These are phyloP conservation scores for Passiflora organensis DNA, from an alignment of 345 rosid genomes.

Conservation along the genomic window DNA sequence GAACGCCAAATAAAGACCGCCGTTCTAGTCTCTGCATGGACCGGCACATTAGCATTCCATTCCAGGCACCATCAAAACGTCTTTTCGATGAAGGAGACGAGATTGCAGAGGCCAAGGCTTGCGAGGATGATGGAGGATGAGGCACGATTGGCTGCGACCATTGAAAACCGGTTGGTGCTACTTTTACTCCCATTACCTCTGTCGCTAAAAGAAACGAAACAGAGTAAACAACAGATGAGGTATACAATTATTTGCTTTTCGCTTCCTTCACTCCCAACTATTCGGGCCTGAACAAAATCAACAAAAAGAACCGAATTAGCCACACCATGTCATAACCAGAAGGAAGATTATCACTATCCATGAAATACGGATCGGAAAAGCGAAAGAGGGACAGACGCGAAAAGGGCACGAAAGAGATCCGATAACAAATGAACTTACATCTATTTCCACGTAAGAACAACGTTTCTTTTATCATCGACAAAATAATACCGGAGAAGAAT, in stretches of 20 bases:
- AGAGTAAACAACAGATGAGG: too few species aligned
- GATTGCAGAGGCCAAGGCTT: conserved; percentile 49
- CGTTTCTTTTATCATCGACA: neutral
- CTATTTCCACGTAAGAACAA: conserved; percentile 6
- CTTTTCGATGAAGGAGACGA: conserved; percentile 51
- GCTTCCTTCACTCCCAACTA: neutral
- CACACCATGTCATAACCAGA: too few species aligned
- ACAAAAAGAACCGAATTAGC: neutral
- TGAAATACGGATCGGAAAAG: conserved; percentile 29
- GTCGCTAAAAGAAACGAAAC: neutral
- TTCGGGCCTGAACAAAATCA: neutral
- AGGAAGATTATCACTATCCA: conserved; percentile 24
- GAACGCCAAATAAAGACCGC: conserved; percentile 41
- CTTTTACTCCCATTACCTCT: conserved; percentile 60
- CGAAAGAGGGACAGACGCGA: neutral
- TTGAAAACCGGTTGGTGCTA: conserved; percentile 45
- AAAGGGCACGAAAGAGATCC: conserved; percentile 4
- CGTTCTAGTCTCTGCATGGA: conserved; percentile 39
- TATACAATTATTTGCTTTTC: neutral
- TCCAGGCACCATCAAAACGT: conserved; percentile 22
- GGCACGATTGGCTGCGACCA: conserved; percentile 53
- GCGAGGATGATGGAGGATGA: conserved; percentile 54
- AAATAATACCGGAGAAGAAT: conserved; percentile 6
- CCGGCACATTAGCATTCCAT: conserved; percentile 23
- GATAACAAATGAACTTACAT: too few species aligned